Evolutionary conservation across 1,284 basidiomycete species (phyloP).

Genomic region (Phlebopus sp.): DNA sequence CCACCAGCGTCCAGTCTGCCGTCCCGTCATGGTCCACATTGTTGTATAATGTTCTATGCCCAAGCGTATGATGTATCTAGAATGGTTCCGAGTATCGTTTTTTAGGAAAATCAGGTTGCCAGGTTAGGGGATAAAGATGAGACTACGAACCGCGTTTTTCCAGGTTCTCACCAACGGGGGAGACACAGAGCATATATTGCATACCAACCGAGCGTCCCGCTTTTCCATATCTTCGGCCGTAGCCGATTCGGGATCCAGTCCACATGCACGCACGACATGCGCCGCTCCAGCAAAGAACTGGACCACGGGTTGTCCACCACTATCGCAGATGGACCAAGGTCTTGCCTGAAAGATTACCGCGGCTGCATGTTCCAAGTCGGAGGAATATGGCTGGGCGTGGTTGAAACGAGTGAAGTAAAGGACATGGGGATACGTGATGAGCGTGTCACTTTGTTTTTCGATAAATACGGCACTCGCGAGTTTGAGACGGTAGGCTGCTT

Average conservation of each 20-base stretch:
- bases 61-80: no score
- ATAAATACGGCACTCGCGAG: conserved; percentile 3
- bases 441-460: background rate
- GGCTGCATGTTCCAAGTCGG: no score
- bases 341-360: background rate
- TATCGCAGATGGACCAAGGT: background rate
- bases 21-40: no score
- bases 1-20: no score
- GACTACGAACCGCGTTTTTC: no score
- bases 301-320: background rate
- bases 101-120: no score
- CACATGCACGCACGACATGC: conserved; percentile 1
- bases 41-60: no score
- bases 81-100: no score
- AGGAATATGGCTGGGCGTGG: no score
- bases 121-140: no score
- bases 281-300: conserved; percentile 3
- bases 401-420: background rate
- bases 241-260: background rate
- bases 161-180: no score
- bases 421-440: conserved; percentile 4
- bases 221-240: background rate
- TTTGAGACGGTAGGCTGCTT: background rate
- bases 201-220: background rate
- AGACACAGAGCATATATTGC: background rate